Base-by-base conservation (phyloP, 2,329 filamentous ascomycete species). In the Bipolaris victoriae region DNA sequence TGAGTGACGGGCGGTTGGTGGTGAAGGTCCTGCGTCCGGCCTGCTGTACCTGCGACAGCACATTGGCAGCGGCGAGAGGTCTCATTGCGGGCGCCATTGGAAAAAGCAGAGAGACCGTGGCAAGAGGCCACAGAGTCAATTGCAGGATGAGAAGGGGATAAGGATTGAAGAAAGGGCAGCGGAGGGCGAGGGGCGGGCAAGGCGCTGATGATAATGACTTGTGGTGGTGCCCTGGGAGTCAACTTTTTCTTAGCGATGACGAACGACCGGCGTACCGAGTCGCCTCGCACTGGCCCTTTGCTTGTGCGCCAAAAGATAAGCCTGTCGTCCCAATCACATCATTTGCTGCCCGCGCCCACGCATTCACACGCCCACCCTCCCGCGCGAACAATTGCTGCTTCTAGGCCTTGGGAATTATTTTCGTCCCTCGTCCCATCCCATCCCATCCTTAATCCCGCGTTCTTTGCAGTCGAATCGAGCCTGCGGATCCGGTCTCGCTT, bases 21-120 rank as follows among this genome's bases (percentile, higher is more conserved):
- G 67, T 63, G 61, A 69, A 74, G 65, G 73, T 66, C 62, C 73
- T 71, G 56, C 73, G 72, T 61, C 65, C 72, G 65, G 73, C 71
- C 55, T 61, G 64, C 62, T 71, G 69, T 58, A 71, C 64, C 66
- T 72, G 72, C 55, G 70, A 58, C 39, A 74, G 48, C 43, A 72
- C 50, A 53, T 57, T 67, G 60, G 69, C 67, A 52, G 72, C 63
- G 29, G 69, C 73, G 52, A 76, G 58, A 31, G 74, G 73, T 64
- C 75, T 72, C 74, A 76, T 72, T 60, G 55, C 63, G 64, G 73
- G 62, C 57, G 75, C 70, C 71, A 76, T 76, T 74, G 71, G 40
- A 22, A 43, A 18, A 50, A 33, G 24, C 33, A 10, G 16, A 15
- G 53, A 45, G 49, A 61, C 63, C 50, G 50, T 52, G 35, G 44